Conservation (phyloP, 805 yeast genomes). For the Wickerhamiella musiphila region DNA sequence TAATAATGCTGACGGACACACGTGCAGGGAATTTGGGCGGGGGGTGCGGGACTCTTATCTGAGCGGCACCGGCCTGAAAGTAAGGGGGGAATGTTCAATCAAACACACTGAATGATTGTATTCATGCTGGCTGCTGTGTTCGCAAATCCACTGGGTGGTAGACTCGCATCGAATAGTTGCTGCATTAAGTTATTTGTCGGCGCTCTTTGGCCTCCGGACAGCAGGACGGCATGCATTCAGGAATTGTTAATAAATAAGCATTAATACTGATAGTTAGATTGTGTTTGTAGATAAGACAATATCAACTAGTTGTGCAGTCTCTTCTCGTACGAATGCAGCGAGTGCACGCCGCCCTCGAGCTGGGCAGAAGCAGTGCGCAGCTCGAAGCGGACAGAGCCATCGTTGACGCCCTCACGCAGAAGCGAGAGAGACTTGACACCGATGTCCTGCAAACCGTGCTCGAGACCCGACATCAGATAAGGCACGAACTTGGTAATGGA, state of each 20-base stretch:
- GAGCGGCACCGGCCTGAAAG: too few relatives aligned
- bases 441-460: conserved; percentile 97
- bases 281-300: neutral
- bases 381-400: conserved; percentile 77
- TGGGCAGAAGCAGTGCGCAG: conserved; percentile 97
- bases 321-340: conserved; percentile 93
- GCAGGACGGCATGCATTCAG: conserved; percentile 1
- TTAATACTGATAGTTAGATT: neutral
- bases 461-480: conserved; percentile 84
- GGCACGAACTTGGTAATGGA: conserved; percentile 87
- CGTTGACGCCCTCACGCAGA: conserved; percentile 45
- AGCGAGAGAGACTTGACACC: conserved; percentile 55
- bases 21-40: too few relatives aligned
- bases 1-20: too few relatives aligned
- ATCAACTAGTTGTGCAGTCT: conserved; percentile 64
- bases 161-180: too few relatives aligned
- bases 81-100: too few relatives aligned
- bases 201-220: conserved; percentile 1
- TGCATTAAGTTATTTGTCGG: too few relatives aligned
- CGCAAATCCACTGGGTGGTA: too few relatives aligned
- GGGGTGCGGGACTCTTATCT: too few relatives aligned
- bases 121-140: too few relatives aligned
- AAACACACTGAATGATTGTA: too few relatives aligned
- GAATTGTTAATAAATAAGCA: conserved; percentile 1
- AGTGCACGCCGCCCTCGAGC: conserved; percentile 95